A percentile compares a stretch with the other conserved stretches of the same genome.
phyloP scores from a whole-genome alignment of 2,329 filamentous ascomycete species.

The Exophiala sp. region DNA sequence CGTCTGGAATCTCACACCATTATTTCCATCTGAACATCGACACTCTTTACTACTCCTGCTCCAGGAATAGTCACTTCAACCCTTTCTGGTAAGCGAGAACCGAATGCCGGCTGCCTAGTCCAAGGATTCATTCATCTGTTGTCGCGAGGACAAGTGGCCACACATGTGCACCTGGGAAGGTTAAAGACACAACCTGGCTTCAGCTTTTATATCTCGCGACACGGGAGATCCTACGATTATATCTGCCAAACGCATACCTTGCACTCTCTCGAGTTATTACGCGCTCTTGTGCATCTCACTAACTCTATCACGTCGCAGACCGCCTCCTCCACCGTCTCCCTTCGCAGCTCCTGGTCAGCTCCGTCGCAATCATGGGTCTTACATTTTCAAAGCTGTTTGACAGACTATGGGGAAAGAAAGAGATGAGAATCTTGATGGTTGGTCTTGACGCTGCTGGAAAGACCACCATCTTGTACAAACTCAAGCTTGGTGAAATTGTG shows the following conservation, averaged over 20 bases:
- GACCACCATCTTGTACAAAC: conserved; percentile 99
- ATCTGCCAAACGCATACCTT: not conserved
- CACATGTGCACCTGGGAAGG: conserved; percentile 26
- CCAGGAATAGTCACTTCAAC: conserved; percentile 14
- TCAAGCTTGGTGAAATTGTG: conserved; percentile 72
- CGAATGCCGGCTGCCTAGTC: conserved; percentile 24
- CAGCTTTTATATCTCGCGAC: conserved; percentile 8
- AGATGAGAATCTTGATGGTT: conserved; percentile 99
- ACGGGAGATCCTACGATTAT: not conserved
- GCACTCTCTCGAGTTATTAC: not conserved
- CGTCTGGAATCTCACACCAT: conserved; percentile 15
- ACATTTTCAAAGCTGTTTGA: conserved; percentile 95
- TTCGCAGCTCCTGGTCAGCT: conserved; percentile 25
- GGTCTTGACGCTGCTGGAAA: conserved; percentile 99
- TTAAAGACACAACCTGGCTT: conserved; percentile 10
- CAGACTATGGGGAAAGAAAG: conserved; percentile 97
- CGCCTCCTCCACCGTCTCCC: conserved; percentile 34
- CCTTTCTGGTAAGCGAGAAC: conserved; percentile 24
- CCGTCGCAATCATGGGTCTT: conserved; percentile 78
- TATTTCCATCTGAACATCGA: conserved; percentile 14
- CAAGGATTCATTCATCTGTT: not conserved
- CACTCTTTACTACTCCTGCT: conserved; percentile 18
- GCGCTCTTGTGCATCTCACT: conserved; percentile 18
- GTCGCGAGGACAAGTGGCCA: conserved; percentile 30
- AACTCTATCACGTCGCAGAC: conserved; percentile 31